phyloP scores from a whole-genome alignment of 495 filamentous ascomycete genomes.

The Astrothelium subdiscretum region DNA sequence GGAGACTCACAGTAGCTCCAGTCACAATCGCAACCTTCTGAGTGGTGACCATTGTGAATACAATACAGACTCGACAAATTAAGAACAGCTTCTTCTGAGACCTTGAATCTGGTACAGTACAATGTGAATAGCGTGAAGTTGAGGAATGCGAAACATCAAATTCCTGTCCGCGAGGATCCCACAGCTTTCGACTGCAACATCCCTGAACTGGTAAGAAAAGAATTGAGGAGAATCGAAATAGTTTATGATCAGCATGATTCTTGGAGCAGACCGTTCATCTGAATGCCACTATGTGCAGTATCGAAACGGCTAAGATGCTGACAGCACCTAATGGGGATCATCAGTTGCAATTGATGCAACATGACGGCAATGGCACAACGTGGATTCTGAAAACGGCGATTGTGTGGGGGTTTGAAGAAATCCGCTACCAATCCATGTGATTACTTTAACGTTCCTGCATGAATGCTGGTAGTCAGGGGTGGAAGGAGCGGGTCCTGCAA shows the following conservation, averaged over 20 bases:
- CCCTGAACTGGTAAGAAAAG: neutral
- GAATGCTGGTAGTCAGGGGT: neutral
- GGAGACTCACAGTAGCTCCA: conserved; percentile 18
- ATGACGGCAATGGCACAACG: neutral
- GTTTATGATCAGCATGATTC: neutral
- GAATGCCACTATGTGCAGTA: too few species aligned
- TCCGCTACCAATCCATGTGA: neutral
- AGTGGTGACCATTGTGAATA: neutral
- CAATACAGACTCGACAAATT: neutral
- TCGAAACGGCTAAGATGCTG: too few species aligned
- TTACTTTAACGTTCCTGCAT: neutral
- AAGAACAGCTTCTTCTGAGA: neutral
- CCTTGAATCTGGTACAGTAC: neutral
- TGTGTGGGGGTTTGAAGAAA: neutral
- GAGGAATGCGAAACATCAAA: neutral
- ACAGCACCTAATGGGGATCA: too few species aligned
- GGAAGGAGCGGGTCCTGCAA: neutral
- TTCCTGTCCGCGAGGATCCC: neutral
- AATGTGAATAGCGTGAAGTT: neutral
- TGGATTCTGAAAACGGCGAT: neutral
- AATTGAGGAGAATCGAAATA: neutral
- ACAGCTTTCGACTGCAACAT: neutral
- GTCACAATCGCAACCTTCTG: conserved; percentile 23
- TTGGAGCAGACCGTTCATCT: too few species aligned
- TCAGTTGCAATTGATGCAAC: too few species aligned